Percentiles rank a stretch among this genome's conserved stretches.
Evolutionary conservation across 2,329 filamentous ascomycete genomes (phyloP).

Genomic region (Penicillium sp.): DNA sequence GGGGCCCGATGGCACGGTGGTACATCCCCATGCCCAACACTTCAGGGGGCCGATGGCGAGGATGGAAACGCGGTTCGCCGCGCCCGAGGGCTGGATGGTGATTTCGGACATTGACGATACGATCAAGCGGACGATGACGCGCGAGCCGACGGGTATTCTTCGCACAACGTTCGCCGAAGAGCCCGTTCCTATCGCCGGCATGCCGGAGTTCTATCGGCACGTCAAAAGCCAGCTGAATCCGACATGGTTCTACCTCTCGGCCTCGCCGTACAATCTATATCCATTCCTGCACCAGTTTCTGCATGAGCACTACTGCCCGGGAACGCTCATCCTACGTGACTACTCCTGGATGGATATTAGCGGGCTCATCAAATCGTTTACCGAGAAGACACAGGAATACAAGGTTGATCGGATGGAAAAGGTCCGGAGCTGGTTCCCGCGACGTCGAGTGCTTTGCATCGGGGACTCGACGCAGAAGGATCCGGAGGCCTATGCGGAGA

Average conservation of each 20-base stretch:
- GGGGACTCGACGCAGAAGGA: constrained; percentile 92
- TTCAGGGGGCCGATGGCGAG: constrained; percentile 47
- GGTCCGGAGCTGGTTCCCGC: constrained; percentile 76
- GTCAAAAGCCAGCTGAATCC: constrained; percentile 63
- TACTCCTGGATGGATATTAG: constrained; percentile 82
- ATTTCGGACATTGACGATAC: constrained; percentile 94
- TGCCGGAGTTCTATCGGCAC: constrained; percentile 79
- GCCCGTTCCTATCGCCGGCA: constrained; percentile 71
- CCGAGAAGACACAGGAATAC: constrained; percentile 79
- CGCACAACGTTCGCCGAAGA: constrained; percentile 79
- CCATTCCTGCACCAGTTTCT: constrained; percentile 80
- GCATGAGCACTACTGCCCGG: constrained; percentile 68
- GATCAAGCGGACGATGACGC: constrained; percentile 86
- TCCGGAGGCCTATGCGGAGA: constrained; percentile 84
- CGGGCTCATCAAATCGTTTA: constrained; percentile 77
- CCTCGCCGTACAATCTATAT: constrained; percentile 92
- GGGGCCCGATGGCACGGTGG: constrained; percentile 52
- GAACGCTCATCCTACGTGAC: constrained; percentile 82
- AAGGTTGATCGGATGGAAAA: constrained; percentile 79
- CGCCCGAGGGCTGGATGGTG: constrained; percentile 77
- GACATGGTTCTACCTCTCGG: constrained; percentile 90
- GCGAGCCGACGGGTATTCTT: constrained; percentile 77
- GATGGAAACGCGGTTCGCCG: constrained; percentile 73
- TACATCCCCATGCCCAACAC: constrained; percentile 37
- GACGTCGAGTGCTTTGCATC: constrained; percentile 76